phyloP scores from a whole-genome alignment of 805 yeast species.

The Schwanniomyces sp. region DNA sequence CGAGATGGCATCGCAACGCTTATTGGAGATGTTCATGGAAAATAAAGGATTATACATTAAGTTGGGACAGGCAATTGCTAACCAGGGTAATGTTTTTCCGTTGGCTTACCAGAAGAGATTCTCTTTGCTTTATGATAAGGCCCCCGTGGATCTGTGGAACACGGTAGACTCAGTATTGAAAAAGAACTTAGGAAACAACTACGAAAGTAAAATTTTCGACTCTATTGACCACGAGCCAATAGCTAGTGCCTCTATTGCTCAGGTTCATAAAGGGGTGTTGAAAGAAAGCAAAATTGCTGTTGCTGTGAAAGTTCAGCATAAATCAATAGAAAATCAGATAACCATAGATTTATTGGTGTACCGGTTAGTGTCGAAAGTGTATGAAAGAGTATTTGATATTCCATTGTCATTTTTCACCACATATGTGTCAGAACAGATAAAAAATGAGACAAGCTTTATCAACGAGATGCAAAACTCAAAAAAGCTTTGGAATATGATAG shows the following conservation, averaged over 20 bases:
- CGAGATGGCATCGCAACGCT: conserved; percentile 49
- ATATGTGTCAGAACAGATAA: conserved; percentile 57
- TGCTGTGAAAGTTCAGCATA: conserved; percentile 68
- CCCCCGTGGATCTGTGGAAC: conserved; percentile 60
- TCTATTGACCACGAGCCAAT: conserved; percentile 56
- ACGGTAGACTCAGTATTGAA: conserved; percentile 40
- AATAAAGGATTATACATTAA: conserved; percentile 63
- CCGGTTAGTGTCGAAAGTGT: conserved; percentile 48
- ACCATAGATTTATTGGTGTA: conserved; percentile 62
- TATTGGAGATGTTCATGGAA: conserved; percentile 25
- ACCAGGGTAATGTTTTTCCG: conserved; percentile 71
- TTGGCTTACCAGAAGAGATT: conserved; percentile 60
- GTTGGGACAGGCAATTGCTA: conserved; percentile 77
- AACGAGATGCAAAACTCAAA: conserved; percentile 57
- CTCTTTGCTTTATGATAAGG: conserved; percentile 61
- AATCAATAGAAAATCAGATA: conserved; percentile 60
- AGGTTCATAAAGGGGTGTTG: conserved; percentile 58
- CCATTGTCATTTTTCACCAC: conserved; percentile 58
- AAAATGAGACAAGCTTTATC: conserved; percentile 61
- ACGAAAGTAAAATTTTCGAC: conserved; percentile 37
- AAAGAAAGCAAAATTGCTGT: conserved; percentile 46
- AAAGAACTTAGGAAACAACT: conserved; percentile 42
- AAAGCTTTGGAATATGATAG: conserved; percentile 35
- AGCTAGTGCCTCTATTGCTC: conserved; percentile 78
- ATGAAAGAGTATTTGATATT: conserved; percentile 59